These are phyloP conservation scores for Pseudogymnoascus destructans DNA, from an alignment of 2,329 filamentous ascomycete species.

Conservation along the genomic window DNA sequence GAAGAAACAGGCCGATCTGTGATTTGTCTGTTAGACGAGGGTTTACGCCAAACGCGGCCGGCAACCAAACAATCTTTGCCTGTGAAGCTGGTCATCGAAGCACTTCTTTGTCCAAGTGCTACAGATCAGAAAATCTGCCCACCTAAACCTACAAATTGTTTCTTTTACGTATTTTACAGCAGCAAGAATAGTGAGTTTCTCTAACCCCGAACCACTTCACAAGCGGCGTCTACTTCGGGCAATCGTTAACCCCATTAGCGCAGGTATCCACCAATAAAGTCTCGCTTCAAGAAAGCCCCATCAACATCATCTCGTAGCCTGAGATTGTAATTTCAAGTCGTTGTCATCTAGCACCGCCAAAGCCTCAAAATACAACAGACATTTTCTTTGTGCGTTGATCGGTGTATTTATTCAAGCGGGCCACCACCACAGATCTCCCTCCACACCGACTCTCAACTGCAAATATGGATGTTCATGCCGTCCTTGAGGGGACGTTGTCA, in stretches of 20 bases:
- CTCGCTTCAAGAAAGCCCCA: slow-evolving; percentile 7
- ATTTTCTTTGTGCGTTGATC: slow-evolving; percentile 10
- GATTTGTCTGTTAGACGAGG: slow-evolving; percentile 7
- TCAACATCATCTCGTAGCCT: slow-evolving; percentile 10
- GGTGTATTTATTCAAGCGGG: slow-evolving; percentile 8
- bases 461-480: slow-evolving; percentile 92
- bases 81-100: slow-evolving; percentile 6
- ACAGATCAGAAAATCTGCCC: slow-evolving; percentile 3
- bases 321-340: slow-evolving; percentile 10
- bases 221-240: slow-evolving; percentile 9
- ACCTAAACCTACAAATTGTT: not conserved
- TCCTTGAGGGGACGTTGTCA: slow-evolving; percentile 93
- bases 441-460: slow-evolving; percentile 21
- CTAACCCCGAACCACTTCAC: not conserved
- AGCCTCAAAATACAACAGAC: slow-evolving; percentile 9
- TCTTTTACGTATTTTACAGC: slow-evolving; percentile 3
- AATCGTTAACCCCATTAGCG: slow-evolving; percentile 8
- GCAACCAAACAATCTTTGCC: slow-evolving; percentile 6
- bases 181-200: not conserved
- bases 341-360: slow-evolving; percentile 10
- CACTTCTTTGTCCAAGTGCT: slow-evolving; percentile 6
- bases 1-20: not conserved
- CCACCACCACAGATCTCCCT: slow-evolving; percentile 4
- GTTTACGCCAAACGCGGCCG: slow-evolving; percentile 8
- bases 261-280: slow-evolving; percentile 10